Percentiles rank a stretch among this genome's conserved stretches.
Evolutionary conservation across 805 yeast genomes (phyloP).

Genomic region (Geotrichum ghanense): DNA sequence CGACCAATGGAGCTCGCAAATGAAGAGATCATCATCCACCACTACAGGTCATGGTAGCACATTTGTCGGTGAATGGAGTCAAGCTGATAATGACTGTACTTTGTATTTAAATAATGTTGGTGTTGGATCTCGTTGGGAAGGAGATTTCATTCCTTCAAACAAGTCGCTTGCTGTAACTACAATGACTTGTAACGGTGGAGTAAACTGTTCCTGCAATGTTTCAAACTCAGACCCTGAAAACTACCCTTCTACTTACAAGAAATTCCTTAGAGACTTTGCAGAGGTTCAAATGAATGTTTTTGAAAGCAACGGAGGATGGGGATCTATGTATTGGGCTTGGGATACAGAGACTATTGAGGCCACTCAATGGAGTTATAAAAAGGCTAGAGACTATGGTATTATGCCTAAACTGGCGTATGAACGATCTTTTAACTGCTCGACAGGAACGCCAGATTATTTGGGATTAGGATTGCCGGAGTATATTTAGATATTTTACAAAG

Average conservation of each 20-base stretch:
- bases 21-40: constrained; percentile 41
- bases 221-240: constrained; percentile 31
- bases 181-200: constrained; percentile 27
- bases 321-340: constrained; percentile 71
- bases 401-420: constrained; percentile 21
- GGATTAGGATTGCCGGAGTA: constrained; percentile 20
- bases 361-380: constrained; percentile 25
- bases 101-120: constrained; percentile 74
- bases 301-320: constrained; percentile 64
- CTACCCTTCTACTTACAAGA: constrained; percentile 47
- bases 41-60: constrained; percentile 51
- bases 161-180: constrained; percentile 13
- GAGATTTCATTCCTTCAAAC: constrained; percentile 31
- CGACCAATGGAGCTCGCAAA: constrained; percentile 42
- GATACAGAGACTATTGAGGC: constrained; percentile 46
- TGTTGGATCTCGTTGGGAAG: constrained; percentile 67
- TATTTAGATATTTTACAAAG: constrained; percentile 15
- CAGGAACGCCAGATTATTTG: constrained; percentile 16
- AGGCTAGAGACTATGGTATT: constrained; percentile 20
- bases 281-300: constrained; percentile 78
- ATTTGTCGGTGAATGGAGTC: constrained; percentile 73
- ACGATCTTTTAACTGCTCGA: constrained; percentile 18
- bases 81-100: constrained; percentile 80
- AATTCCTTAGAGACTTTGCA: constrained; percentile 49
- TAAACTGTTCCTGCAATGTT: constrained; percentile 39